These are phyloP conservation scores for Vinca major DNA, from an alignment of 305 asterid genomes.

Conservation along the genomic window DNA sequence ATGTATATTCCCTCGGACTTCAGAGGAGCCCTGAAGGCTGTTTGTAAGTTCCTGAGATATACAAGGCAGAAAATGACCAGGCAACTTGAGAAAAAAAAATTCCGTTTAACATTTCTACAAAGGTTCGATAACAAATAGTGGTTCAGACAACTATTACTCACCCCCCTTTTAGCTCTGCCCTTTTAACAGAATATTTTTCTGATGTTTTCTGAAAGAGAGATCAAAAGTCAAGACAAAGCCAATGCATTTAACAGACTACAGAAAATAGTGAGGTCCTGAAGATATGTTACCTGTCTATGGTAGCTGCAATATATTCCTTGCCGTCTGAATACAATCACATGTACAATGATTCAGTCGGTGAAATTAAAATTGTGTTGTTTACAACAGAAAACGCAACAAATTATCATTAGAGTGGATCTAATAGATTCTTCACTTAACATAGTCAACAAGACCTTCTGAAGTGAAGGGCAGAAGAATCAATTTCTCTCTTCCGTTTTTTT, in stretches of 20 bases:
- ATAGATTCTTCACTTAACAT: neutral
- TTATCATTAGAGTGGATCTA: neutral
- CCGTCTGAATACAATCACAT: conserved; percentile 35
- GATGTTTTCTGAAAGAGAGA: conserved; percentile 40
- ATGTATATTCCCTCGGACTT: conserved; percentile 68
- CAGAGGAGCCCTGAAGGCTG: conserved; percentile 60
- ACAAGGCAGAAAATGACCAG: conserved; percentile 15
- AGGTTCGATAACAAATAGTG: neutral
- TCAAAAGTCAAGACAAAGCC: conserved; percentile 1
- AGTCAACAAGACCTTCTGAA: neutral
- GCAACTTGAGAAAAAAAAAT: conserved; percentile 8
- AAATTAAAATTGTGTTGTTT: neutral
- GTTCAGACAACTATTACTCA: conserved; percentile 26
- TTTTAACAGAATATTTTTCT: conserved; percentile 48
- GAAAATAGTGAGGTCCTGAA: conserved; percentile 6
- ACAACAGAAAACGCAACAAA: neutral
- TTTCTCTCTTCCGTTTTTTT: neutral
- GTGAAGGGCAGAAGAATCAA: neutral
- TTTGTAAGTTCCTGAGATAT: conserved; percentile 54
- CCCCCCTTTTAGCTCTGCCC: conserved; percentile 89
- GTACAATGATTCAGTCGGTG: conserved; percentile 6
- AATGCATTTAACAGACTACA: conserved; percentile 12
- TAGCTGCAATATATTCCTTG: conserved; percentile 54
- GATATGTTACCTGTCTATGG: conserved; percentile 49
- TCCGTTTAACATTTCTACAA: neutral